Base-by-base conservation (phyloP, 2,329 filamentous ascomycete genomes). In the Pseudogymnoascus sp. region DNA sequence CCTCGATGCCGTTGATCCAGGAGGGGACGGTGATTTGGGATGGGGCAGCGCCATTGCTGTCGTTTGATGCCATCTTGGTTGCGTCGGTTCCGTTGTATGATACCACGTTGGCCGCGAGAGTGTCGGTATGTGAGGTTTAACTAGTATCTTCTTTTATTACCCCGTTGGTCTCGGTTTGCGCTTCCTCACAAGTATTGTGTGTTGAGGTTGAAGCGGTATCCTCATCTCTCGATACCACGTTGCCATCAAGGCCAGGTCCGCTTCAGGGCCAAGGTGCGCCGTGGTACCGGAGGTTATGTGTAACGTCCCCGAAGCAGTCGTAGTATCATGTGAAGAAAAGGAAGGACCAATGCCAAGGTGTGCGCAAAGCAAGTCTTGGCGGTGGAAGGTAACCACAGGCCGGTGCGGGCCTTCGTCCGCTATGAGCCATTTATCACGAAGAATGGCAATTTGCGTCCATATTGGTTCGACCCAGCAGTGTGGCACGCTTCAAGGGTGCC, bases 1-100 rank as follows among this genome's bases (percentile, higher is more conserved):
- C 69, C 63, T 80, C 76, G 64, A 78, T 70, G 67, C 77, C 77
- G 61, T 77, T 75, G 66, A 80, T 79, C 68, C 77, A 74, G 63
- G 80, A 74, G 18, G 79, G 78, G 25, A 77, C 70, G 5, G 69
- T 72, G 65, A 63, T 50, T 30, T 50, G 43, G 14, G 43, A 8
- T 1, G 43, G 25, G 16, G 25, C 25, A 16, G 16, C n/a, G 43
- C 43, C 43, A 3, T 37, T 67, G 62, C 1, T 69, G 63, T 37
- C 57, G 47, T 41, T 50, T 12, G 43, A 50, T 30, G 25, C 43
- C 43, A 30, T 8, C 7, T 50, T 25, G 25, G 43, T 50, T 22
- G 25, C 2, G 25, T 50, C 25, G 6, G 25, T 30, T 30, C n/a
- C 8, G 43, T 30, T 50, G 6, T 47, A 6, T 47, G 14, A 6